Evolutionary conservation across 2,329 filamentous ascomycete genomes (phyloP).

Genomic region (Verticillium longisporum): DNA sequence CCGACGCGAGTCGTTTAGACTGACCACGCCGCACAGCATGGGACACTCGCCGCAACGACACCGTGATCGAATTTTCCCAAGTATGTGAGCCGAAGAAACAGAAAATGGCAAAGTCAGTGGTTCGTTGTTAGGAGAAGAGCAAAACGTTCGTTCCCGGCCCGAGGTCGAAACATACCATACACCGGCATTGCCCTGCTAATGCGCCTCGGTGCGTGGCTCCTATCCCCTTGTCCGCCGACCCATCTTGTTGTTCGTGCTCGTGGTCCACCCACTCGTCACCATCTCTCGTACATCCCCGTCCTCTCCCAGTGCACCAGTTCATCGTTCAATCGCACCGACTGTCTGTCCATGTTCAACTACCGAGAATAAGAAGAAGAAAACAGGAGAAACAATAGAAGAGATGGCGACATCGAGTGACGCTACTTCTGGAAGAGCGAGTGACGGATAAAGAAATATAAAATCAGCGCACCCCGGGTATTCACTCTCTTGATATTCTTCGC

Average conservation of each 20-base stretch:
- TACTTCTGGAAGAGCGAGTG: not conserved
- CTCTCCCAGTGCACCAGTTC: not conserved
- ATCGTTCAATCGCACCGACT: not conserved
- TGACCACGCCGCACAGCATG: not conserved
- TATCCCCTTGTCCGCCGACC: not conserved
- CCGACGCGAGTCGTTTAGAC: not conserved
- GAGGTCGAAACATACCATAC: constrained; percentile 1
- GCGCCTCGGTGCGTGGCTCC: not conserved
- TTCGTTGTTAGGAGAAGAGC: not conserved
- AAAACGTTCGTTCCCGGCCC: not conserved
- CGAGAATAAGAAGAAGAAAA: not conserved
- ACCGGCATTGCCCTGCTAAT: constrained; percentile 1
- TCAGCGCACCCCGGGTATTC: constrained; percentile 1
- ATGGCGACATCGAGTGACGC: too few relatives aligned
- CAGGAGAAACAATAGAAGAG: not conserved
- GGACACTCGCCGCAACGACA: not conserved
- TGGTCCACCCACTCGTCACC: not conserved
- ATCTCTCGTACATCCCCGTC: not conserved
- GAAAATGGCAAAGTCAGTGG: not conserved
- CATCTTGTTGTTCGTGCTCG: not conserved
- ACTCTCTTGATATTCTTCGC: not conserved
- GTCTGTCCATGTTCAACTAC: not conserved
- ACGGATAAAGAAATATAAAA: not conserved
- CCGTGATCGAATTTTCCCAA: not conserved
- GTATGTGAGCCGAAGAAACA: not conserved